Evolutionary conservation across 1,284 basidiomycete species (phyloP).

Genomic region (Veloboletus limbatus): DNA sequence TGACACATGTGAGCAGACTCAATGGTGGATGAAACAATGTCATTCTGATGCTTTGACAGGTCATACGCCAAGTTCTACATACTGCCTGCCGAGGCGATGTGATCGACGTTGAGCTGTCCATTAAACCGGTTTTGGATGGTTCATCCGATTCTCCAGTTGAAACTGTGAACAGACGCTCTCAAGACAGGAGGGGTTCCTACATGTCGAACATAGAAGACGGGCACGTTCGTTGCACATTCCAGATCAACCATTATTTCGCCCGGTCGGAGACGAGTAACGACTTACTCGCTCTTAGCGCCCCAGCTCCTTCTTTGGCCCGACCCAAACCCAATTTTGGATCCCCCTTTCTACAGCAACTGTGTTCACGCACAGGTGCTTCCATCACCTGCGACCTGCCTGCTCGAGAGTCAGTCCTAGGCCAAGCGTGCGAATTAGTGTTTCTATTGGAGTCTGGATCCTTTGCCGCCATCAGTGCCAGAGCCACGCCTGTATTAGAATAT

Average conservation of each 20-base stretch:
- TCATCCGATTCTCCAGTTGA: conserved; percentile 25
- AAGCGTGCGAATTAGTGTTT: conserved; percentile 54
- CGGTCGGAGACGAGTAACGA: conserved; percentile 16
- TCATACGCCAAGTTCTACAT: conserved; percentile 79
- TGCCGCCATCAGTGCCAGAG: conserved; percentile 27
- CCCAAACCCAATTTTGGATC: conserved; percentile 58
- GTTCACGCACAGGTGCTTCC: conserved; percentile 64
- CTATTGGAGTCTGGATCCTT: conserved; percentile 54
- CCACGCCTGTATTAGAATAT: conserved; percentile 44
- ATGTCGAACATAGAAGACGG: conserved; percentile 29
- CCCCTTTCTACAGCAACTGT: conserved; percentile 60
- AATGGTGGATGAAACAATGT: conserved; percentile 4
- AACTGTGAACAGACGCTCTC: conserved; percentile 16
- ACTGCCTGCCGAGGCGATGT: conserved; percentile 72
- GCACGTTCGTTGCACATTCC: conserved; percentile 52
- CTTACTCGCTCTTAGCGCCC: conserved; percentile 29
- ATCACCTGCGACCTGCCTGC: conserved; percentile 50
- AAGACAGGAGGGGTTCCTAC: conserved; percentile 27
- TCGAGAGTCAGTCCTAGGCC: conserved; percentile 42
- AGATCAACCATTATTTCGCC: conserved; percentile 42
- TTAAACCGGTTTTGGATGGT: conserved; percentile 36
- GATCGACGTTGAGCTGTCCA: conserved; percentile 85
- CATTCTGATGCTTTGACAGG: conserved; percentile 44
- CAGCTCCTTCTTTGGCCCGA: conserved; percentile 30
- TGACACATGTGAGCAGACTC: conserved; percentile 72